phyloP scores from a whole-genome alignment of 148 eudicot genomes.

The Tetragonia tetragonoides region DNA sequence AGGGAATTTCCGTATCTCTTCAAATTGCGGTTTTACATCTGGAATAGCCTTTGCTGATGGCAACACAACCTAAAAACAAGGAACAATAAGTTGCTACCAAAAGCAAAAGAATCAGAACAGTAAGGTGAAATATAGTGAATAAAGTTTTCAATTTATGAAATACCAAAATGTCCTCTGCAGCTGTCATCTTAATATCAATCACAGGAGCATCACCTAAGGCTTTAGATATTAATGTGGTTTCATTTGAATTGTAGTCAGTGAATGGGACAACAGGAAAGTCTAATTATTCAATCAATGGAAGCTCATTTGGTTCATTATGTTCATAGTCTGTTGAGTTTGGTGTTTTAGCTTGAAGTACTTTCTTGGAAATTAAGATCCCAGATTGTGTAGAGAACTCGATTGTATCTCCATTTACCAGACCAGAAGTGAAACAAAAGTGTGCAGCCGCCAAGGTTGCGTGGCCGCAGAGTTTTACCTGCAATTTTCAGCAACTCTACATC shows the following conservation, averaged over 20 bases:
- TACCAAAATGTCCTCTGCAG: slow-evolving; percentile 54
- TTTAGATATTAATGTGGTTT: slow-evolving; percentile 40
- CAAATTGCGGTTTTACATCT: slow-evolving; percentile 46
- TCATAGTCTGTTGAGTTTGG: slow-evolving; percentile 19
- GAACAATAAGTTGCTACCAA: not conserved
- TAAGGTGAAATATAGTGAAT: not conserved
- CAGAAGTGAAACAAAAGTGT: slow-evolving; percentile 63
- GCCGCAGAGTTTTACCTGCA: slow-evolving; percentile 80
- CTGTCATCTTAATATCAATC: slow-evolving; percentile 55
- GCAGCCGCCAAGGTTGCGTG: slow-evolving; percentile 93
- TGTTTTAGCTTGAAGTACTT: slow-evolving; percentile 30
- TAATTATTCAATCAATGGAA: slow-evolving; percentile 56
- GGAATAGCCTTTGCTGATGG: slow-evolving; percentile 58
- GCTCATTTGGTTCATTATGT: slow-evolving; percentile 28
- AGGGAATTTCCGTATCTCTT: slow-evolving; percentile 45
- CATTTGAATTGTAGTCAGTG: slow-evolving; percentile 35
- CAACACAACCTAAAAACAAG: slow-evolving; percentile 49
- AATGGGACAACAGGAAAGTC: slow-evolving; percentile 56
- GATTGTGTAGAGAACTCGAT: slow-evolving; percentile 73
- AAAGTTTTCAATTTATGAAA: slow-evolving; percentile 3
- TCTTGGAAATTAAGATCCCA: slow-evolving; percentile 70
- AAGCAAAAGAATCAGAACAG: not conserved
- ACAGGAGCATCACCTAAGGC: slow-evolving; percentile 42
- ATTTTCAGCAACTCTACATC: not conserved
- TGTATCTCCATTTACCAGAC: slow-evolving; percentile 42